These are phyloP conservation scores for Croton laevigatus DNA, from an alignment of 441 rosid genomes.

Conservation along the genomic window DNA sequence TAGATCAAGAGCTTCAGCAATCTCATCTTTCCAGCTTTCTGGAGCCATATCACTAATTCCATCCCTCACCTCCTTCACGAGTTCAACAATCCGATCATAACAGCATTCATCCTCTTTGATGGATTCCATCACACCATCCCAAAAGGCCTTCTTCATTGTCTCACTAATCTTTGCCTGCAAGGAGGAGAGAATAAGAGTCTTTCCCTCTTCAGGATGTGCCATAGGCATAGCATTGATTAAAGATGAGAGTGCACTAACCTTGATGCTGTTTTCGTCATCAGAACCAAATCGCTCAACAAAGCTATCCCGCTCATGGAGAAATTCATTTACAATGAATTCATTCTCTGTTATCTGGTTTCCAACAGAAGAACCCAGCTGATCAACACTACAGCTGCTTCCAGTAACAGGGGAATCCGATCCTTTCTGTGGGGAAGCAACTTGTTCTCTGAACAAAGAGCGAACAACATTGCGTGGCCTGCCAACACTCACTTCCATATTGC, in stretches of 20 bases:
- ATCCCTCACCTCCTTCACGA: constrained; percentile 87
- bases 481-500: constrained; percentile 24
- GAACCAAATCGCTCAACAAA: constrained; percentile 41
- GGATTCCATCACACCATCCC: constrained; percentile 77
- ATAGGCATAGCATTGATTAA: not conserved
- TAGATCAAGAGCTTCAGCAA: constrained; percentile 66
- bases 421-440: constrained; percentile 28
- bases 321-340: constrained; percentile 76
- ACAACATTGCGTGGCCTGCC: constrained; percentile 50
- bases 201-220: not conserved
- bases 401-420: constrained; percentile 32
- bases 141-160: constrained; percentile 84
- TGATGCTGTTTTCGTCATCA: constrained; percentile 42
- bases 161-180: constrained; percentile 63
- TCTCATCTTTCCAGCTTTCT: constrained; percentile 73
- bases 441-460: constrained; percentile 65
- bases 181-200: constrained; percentile 10
- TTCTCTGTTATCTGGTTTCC: constrained; percentile 48
- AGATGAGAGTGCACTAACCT: constrained; percentile 48
- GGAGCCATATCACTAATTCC: constrained; percentile 86
- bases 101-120: constrained; percentile 53
- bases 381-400: constrained; percentile 30
- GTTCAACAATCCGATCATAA: constrained; percentile 62
- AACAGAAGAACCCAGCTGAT: constrained; percentile 25
- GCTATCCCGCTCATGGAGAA: constrained; percentile 50